Base-by-base conservation (phyloP, 805 yeast species). In the Candida rishiriensis region DNA sequence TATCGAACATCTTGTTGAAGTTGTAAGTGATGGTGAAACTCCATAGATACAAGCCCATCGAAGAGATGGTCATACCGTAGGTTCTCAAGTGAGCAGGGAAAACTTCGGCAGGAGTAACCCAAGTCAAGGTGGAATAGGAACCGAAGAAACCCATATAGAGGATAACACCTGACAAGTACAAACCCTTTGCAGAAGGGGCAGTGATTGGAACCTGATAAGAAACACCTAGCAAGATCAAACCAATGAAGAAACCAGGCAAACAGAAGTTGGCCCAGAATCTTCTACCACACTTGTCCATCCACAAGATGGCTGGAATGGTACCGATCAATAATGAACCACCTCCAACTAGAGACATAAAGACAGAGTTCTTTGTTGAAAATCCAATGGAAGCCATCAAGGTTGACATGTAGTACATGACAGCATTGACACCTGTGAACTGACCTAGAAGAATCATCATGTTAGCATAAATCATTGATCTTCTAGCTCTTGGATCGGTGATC, bases 391-490 rank as follows among this genome's bases (percentile, higher is more conserved):
- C 57, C 79, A 81, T 74, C 56, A 81, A 64, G 3, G 75, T 75
- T 38, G 83, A 73, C 77, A 80, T 72, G 61, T 81, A 77, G 66
- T 80, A 81, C 76, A 80, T 71, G 46, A 81, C 74, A 34, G 81
- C 85, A 54, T 81, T 81, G 53, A 81, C 75, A 68, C 86, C 86
- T 4, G 85, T 79, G 65, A 81, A 72, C 60, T 81, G 87, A 41
- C 83, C 83, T 44, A 79, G 66, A 52, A 73, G 62, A 44, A 79
- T 71, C 84, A 80, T 79, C 52, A 76, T 70, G 41, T 68, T 67
- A 10, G 85, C 72, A 57, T 79, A 80, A 16, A 77, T 61, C 37
- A 81, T 66, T 10, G 85, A 82, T 55, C 85, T 75, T 51, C 85
- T 73, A 58, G 75, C 76, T 61, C 87, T 73, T 38, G 83, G 73